Percentiles rank a stretch among this genome's conserved stretches.
Evolutionary conservation across 805 yeast species (phyloP).

Genomic region (Yarrowia keelungensis): DNA sequence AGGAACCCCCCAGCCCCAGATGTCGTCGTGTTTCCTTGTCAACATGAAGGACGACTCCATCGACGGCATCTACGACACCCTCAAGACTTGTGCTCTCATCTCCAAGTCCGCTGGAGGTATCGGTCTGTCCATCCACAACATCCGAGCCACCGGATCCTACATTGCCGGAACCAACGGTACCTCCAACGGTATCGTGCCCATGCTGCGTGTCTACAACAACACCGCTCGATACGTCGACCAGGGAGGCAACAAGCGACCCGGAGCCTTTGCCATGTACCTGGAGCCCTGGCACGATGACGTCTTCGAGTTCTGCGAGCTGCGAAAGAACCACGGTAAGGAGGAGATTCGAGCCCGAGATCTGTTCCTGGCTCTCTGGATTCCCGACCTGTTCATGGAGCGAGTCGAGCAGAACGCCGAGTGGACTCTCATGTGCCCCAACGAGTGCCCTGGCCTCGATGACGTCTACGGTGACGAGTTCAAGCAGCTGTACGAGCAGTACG

Average conservation of each 20-base stretch:
- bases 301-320: conserved; percentile 81
- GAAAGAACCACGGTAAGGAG: conserved; percentile 95
- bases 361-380: conserved; percentile 92
- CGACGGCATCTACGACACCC: conserved; percentile 91
- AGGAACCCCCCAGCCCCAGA: conserved; percentile 82
- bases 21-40: conserved; percentile 90
- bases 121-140: conserved; percentile 87
- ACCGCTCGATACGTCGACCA: conserved; percentile 98
- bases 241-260: conserved; percentile 98
- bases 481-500: conserved; percentile 73
- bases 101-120: conserved; percentile 97
- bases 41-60: conserved; percentile 95
- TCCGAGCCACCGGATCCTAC: conserved; percentile 83
- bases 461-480: conserved; percentile 86
- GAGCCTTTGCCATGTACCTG: conserved; percentile 91
- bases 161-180: conserved; percentile 93
- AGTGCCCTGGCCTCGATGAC: conserved; percentile 84
- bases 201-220: conserved; percentile 92
- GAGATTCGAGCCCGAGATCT: conserved; percentile 92
- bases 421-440: conserved; percentile 90
- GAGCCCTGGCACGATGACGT: conserved; percentile 98
- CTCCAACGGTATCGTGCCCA: conserved; percentile 93
- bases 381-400: conserved; percentile 91
- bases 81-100: conserved; percentile 86
- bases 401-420: conserved; percentile 81